A percentile compares a stretch with the other conserved stretches of the same genome.
These are phyloP conservation scores for Laburnicola sp. DNA, from an alignment of 2,329 filamentous ascomycete genomes.

Conservation along the genomic window DNA sequence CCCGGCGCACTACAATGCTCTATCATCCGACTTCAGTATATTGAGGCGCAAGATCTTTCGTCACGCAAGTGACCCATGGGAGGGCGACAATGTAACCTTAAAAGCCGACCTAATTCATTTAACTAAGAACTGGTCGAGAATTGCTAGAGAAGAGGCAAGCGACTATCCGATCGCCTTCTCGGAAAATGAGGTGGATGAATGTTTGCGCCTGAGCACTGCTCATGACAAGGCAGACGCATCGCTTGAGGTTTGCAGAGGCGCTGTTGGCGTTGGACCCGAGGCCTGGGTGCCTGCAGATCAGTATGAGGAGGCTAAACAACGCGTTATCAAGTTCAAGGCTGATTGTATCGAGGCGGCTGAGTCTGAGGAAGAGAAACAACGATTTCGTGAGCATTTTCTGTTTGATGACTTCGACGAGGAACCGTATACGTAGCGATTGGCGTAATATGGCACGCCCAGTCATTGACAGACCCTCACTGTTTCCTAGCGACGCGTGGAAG, in stretches of 20 bases:
- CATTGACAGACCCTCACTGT: no score
- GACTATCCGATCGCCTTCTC: conserved; percentile 27
- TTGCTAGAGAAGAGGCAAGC: conserved; percentile 10
- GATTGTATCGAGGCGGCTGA: conserved; percentile 28
- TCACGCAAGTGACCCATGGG: conserved; percentile 32
- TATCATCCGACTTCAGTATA: conserved; percentile 23
- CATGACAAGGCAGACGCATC: conserved; percentile 31
- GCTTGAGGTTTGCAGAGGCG: conserved; percentile 26
- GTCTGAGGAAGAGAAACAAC: conserved; percentile 22
- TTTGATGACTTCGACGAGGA: conserved; percentile 41
- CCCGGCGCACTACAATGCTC: conserved; percentile 29
- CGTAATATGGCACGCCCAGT: not conserved
- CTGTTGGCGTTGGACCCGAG: conserved; percentile 29
- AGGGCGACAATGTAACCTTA: conserved; percentile 35
- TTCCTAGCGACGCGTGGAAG: no score
- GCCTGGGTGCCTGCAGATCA: conserved; percentile 33
- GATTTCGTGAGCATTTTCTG: conserved; percentile 28
- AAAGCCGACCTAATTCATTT: conserved; percentile 31
- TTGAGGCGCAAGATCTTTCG: conserved; percentile 31
- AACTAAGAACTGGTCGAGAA: conserved; percentile 24
- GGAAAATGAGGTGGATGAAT: conserved; percentile 25
- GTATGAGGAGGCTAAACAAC: conserved; percentile 25
- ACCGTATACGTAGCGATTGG: conserved; percentile 21
- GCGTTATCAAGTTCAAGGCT: conserved; percentile 25
- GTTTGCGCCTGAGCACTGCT: conserved; percentile 22